phyloP scores from a whole-genome alignment of 2,329 filamentous ascomycete genomes.

The Neofusicoccum laricinum region DNA sequence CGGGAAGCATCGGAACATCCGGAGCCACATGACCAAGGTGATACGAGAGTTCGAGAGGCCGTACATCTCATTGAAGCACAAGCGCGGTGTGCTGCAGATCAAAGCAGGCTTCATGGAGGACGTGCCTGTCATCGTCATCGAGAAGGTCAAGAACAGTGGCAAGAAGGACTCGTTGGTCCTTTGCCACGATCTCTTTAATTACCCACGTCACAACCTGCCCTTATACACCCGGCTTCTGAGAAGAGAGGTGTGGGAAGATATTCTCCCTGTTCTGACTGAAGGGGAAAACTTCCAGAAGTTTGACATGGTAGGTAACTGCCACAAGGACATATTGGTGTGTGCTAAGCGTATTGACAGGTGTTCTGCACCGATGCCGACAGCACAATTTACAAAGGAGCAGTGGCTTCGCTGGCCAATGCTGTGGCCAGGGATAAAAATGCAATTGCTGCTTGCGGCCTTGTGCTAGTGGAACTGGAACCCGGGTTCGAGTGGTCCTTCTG shows the following conservation, averaged over 20 bases:
- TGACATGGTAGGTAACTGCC: constrained; percentile 17
- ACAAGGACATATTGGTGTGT: too few relatives aligned
- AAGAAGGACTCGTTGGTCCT: constrained; percentile 26
- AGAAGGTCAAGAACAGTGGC: constrained; percentile 22
- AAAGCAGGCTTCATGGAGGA: constrained; percentile 25
- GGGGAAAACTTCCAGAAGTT: constrained; percentile 19
- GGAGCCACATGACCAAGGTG: constrained; percentile 22
- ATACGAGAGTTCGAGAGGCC: constrained; percentile 19
- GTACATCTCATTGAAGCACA: constrained; percentile 23
- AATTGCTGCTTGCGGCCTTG: constrained; percentile 24
- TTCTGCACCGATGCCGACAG: constrained; percentile 25
- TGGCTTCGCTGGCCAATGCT: constrained; percentile 22
- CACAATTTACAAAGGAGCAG: constrained; percentile 23
- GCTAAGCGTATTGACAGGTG: not conserved
- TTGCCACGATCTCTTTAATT: constrained; percentile 25
- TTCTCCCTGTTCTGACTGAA: constrained; percentile 20
- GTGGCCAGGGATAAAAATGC: constrained; percentile 21
- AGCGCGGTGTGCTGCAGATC: constrained; percentile 21
- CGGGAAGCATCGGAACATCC: constrained; percentile 21
- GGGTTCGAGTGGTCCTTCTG: constrained; percentile 25
- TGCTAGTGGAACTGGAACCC: constrained; percentile 24
- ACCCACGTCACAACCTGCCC: constrained; percentile 21
- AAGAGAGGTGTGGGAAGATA: constrained; percentile 21
- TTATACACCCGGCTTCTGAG: constrained; percentile 19
- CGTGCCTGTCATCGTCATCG: constrained; percentile 23